Conservation (phyloP, 257 asterid species). For the Euphrasia confusa region DNA sequence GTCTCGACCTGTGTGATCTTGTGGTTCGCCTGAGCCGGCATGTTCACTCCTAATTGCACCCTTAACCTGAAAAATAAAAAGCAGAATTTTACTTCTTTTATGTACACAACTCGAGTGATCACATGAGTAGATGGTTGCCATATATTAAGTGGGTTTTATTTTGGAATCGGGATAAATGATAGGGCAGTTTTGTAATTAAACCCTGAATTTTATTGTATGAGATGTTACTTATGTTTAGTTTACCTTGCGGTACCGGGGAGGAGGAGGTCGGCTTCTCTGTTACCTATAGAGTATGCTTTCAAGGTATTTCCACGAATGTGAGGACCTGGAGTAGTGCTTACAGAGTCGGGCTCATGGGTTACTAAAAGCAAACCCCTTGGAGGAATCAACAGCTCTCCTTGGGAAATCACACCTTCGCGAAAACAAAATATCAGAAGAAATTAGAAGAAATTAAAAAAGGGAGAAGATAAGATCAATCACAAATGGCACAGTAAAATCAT, state of each 20-base stretch:
- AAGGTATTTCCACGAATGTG: slow-evolving; percentile 39
- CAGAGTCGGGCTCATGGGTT: slow-evolving; percentile 43
- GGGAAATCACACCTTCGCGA: slow-evolving; percentile 30
- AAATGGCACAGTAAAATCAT: not conserved
- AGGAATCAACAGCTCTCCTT: slow-evolving; percentile 36
- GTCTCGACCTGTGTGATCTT: slow-evolving; percentile 50
- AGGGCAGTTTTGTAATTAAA: not conserved
- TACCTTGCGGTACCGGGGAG: slow-evolving; percentile 51
- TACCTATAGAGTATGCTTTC: slow-evolving; percentile 43
- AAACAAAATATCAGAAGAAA: slow-evolving; percentile 6
- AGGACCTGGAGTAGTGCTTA: slow-evolving; percentile 37
- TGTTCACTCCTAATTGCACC: slow-evolving; percentile 94
- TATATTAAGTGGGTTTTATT: too few species aligned
- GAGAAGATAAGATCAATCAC: too few species aligned
- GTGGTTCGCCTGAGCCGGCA: slow-evolving; percentile 94
- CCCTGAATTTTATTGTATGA: not conserved
- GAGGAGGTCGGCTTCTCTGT: slow-evolving; percentile 40
- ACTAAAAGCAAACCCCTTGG: slow-evolving; percentile 43
- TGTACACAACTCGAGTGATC: too few species aligned
- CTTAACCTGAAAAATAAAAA: slow-evolving; percentile 52
- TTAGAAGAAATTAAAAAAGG: not conserved
- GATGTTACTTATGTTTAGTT: not conserved
- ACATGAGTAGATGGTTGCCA: too few species aligned
- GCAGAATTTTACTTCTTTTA: too few species aligned
- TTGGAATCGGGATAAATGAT: too few species aligned